phyloP scores from a whole-genome alignment of 352 stramenopile genomes.

The Halophytophthora polymorphica region DNA sequence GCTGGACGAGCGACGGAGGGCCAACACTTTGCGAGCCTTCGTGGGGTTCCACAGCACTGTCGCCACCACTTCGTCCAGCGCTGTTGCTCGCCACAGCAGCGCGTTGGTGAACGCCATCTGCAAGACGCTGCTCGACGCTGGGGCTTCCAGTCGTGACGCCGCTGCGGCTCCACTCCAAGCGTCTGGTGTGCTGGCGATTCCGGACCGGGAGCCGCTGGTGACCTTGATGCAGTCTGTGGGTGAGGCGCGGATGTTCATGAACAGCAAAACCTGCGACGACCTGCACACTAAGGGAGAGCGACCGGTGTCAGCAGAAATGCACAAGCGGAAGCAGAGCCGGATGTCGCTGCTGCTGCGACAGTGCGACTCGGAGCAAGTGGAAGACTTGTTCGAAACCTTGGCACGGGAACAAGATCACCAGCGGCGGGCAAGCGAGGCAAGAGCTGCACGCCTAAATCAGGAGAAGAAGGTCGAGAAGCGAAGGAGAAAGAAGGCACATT shows the following conservation, averaged over 20 bases:
- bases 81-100: conserved; percentile 22
- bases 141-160: conserved; percentile 1
- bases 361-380: conserved; percentile 49
- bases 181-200: conserved; percentile 17
- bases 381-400: conserved; percentile 57
- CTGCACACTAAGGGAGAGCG: conserved; percentile 53
- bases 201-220: conserved; percentile 46
- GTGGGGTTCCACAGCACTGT: conserved; percentile 69
- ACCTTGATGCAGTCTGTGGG: conserved; percentile 35
- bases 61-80: conserved; percentile 27
- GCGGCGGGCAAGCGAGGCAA: conserved; percentile 8
- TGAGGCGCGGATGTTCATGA: conserved; percentile 59
- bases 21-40: conserved; percentile 67
- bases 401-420: conserved; percentile 27
- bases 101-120: conserved; percentile 37
- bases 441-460: conserved; percentile 5
- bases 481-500: conserved; percentile 21
- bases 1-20: conserved; percentile 38
- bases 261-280: conserved; percentile 53
- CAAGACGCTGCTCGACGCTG: conserved; percentile 21
- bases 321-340: conserved; percentile 12
- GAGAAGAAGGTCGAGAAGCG: conserved; percentile 25
- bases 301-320: conserved; percentile 17
- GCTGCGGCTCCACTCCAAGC: not conserved
- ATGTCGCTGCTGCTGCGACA: conserved; percentile 40